Evolutionary conservation across 805 yeast species (phyloP).

Genomic region (Kurtzmaniella cleridarum): DNA sequence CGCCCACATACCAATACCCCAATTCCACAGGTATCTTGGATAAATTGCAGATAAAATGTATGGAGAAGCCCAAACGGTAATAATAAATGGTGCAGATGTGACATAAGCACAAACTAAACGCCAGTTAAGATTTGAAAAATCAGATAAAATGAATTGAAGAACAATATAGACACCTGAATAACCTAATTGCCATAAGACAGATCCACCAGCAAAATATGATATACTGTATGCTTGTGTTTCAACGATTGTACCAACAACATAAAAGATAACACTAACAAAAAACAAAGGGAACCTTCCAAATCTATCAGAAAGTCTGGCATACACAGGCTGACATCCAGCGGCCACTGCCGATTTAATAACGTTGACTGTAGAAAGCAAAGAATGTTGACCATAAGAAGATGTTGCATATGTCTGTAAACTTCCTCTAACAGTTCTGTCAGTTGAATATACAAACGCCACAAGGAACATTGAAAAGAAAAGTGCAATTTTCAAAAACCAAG

Average conservation of each 20-base stretch:
- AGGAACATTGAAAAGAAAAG: conserved; percentile 48
- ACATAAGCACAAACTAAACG: conserved; percentile 59
- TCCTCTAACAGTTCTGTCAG: conserved; percentile 18
- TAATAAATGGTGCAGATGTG: conserved; percentile 67
- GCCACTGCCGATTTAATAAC: conserved; percentile 56
- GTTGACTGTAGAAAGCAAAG: conserved; percentile 53
- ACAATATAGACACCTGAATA: conserved; percentile 60
- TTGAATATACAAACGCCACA: conserved; percentile 53
- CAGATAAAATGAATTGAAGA: conserved; percentile 56
- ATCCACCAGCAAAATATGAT: conserved; percentile 58
- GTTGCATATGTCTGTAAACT: conserved; percentile 48
- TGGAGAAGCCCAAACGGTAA: conserved; percentile 77
- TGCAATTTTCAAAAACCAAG: conserved; percentile 27
- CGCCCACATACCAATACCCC: conserved; percentile 74
- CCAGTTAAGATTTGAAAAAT: conserved; percentile 65
- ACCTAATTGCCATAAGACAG: conserved; percentile 47
- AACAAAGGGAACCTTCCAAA: conserved; percentile 59
- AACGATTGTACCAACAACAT: conserved; percentile 58
- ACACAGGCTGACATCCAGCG: conserved; percentile 62
- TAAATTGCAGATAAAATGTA: conserved; percentile 40
- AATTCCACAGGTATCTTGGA: conserved; percentile 56
- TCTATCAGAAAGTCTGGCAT: conserved; percentile 60
- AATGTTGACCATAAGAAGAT: conserved; percentile 46
- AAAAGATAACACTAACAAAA: conserved; percentile 45
- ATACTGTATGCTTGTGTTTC: conserved; percentile 57